These are phyloP conservation scores for Pezizomycotina sp. DNA, from an alignment of 2,329 filamentous ascomycete genomes.

Conservation along the genomic window DNA sequence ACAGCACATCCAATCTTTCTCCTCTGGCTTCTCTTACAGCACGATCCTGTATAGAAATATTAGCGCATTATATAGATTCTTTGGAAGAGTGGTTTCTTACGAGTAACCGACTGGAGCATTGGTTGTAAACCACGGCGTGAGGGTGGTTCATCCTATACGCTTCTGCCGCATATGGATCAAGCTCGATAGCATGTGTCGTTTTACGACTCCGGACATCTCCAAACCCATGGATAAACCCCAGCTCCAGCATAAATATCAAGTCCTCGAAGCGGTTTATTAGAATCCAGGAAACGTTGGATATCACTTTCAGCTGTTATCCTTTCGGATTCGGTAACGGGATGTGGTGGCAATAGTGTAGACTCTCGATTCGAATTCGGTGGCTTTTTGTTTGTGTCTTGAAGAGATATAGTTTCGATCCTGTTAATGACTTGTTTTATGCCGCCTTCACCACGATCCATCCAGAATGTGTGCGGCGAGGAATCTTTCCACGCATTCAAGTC, in stretches of 20 bases:
- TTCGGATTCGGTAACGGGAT: too few species aligned
- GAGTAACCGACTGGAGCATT: too few species aligned
- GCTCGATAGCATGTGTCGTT: slow-evolving; percentile 2
- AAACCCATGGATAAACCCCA: slow-evolving; percentile 1
- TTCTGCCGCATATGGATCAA: not conserved
- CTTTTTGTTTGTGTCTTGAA: not conserved
- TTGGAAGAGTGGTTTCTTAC: not conserved
- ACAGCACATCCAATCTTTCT: slow-evolving; percentile 2
- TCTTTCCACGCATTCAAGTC: slow-evolving; percentile 1
- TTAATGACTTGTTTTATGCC: not conserved
- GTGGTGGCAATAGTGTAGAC: not conserved
- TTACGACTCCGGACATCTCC: slow-evolving; percentile 1
- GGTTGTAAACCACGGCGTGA: not conserved
- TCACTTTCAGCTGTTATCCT: too few species aligned
- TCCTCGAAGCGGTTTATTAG: slow-evolving; percentile 1
- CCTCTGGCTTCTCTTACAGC: slow-evolving; percentile 9
- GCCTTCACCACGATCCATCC: not conserved
- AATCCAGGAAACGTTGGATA: not conserved
- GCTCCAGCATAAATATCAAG: slow-evolving; percentile 4
- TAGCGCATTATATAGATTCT: slow-evolving; percentile 14
- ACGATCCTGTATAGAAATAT: slow-evolving; percentile 8
- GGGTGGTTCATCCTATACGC: not conserved
- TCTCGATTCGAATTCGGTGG: not conserved
- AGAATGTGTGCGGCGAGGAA: not conserved
- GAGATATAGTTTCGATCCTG: not conserved